Base-by-base conservation (phyloP, 202 grass and related monocot genomes). In the Carex sylvatica region DNA sequence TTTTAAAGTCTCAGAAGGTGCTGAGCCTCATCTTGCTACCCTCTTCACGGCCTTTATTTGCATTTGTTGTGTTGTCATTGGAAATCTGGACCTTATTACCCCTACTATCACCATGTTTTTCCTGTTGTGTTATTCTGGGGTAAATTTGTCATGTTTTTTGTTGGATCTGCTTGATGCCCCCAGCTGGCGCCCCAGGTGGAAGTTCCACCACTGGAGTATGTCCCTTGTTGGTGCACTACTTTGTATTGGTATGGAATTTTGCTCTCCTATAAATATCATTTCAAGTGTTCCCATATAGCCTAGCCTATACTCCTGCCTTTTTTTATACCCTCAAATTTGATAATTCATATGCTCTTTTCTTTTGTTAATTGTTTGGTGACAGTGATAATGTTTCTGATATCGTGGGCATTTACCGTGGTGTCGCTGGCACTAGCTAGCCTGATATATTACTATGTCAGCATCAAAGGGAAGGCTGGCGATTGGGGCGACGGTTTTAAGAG, bases 401-500 rank as follows among this genome's bases (percentile, higher is more conserved):
- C 97, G 30, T 99, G 97, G 97, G 70, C 89, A 86, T 99, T 99
- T 65, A 99, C 97, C 78, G 93, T 99, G 60, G 87, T 99, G 49
- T 96, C 97, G 15, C 73, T 99, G 86, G 93, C 93, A 63, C 91
- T 99, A 69, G 93, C 93, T 80, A 96, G 97, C 86, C 93, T 99
- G 68, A 96, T 99, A 85, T 99, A 99, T 89, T 99, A 99, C 18
- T 99, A 99, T 72, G 96, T 99, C 70, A 93, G 97, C 83, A 58
- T 96, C 87, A 92, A 99, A 93, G 97, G 96, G 55, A 99, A 96
- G 65, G 97, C 93, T 70, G 97, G 97, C 60, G 93, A 99, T 60
- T 99, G 97, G 97, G 97, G 96, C 65, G 96, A 99, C 81, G 96
- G 96, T 66, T 99, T 99, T 80, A 99, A 99, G 82, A 99, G 96